Evolutionary conservation across 768 basidiomycete genomes (phyloP), one percentile per base, ranked within the genome.

Genomic region (Phaeotremella fagi): DNA sequence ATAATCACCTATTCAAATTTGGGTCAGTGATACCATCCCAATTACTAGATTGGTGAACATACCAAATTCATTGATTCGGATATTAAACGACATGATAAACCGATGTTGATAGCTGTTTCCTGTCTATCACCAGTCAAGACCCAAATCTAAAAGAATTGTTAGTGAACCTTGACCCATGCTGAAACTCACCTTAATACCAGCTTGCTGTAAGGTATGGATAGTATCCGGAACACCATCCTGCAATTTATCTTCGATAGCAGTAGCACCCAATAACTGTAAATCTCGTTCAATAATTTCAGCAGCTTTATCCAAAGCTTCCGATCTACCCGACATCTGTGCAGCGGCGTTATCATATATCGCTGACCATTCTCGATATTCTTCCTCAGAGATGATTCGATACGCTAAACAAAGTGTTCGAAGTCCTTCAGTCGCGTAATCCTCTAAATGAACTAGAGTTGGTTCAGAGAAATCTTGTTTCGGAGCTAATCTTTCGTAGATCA

Each of bases 31-130:
- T n/a, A n/a, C n/a, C n/a, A n/a, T n/a, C n/a, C n/a, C n/a, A n/a
- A n/a, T n/a, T n/a, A n/a, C n/a, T n/a, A n/a, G n/a, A n/a, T n/a
- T n/a, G n/a, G n/a, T n/a, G n/a, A 25, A 72, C 81, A 24, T 59
- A 91, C 94, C 78, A 99, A 64, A 71, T 97, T 97, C 95, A 98
- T 99, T 7, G 89, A 91, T 76, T 99, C 95, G 4, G 90, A 90
- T 46, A 99, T 98, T 65, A 99, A 75, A 58, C 90, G 82, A 77
- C 95, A 98, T 1, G 91, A 94, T 81, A 98, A 85, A 48, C 95
- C 95, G 59, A 99, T 98, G 67, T 99, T 99, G 75, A 99, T 97
- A 15, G 95, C 95, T 1, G 95, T 99, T 75, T 99, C 95, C 77
- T 99, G 95, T 60, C 95, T 79, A 74, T 99, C 95, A 0, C 95